Evolutionary conservation across 805 yeast species (phyloP).

Genomic region (Ogataea pini): DNA sequence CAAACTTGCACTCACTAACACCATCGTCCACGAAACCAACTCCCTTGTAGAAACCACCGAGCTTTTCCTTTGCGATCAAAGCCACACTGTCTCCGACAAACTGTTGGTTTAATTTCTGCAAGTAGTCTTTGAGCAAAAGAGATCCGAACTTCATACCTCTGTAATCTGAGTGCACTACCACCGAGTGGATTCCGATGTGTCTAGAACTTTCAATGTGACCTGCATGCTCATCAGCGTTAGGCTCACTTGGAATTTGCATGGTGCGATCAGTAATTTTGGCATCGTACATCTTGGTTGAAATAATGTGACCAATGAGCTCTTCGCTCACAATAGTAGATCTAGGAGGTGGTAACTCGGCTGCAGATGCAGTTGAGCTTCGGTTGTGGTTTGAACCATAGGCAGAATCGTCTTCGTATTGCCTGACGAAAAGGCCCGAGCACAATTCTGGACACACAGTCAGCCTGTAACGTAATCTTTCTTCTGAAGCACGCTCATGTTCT

Average conservation of each 20-base stretch:
- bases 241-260: conserved; percentile 56
- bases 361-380: conserved; percentile 26
- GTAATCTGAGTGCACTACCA: conserved; percentile 75
- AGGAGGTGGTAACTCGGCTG: conserved; percentile 39
- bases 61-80: conserved; percentile 67
- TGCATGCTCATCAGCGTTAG: conserved; percentile 20
- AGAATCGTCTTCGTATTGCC: conserved; percentile 50
- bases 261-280: conserved; percentile 51
- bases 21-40: conserved; percentile 80
- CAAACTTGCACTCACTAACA: conserved; percentile 57
- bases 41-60: conserved; percentile 76
- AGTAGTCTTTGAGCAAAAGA: conserved; percentile 79
- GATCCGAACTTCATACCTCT: conserved; percentile 84
- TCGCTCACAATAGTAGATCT: conserved; percentile 56
- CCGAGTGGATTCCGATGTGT: conserved; percentile 77
- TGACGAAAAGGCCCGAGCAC: conserved; percentile 81
- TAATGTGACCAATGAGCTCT: conserved; percentile 73
- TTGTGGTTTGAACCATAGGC: conserved; percentile 9
- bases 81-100: conserved; percentile 78
- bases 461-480: conserved; percentile 67
- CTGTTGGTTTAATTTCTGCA: conserved; percentile 86
- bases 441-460: conserved; percentile 85
- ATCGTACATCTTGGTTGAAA: conserved; percentile 69
- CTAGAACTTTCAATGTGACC: conserved; percentile 80
- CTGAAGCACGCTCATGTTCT: conserved; percentile 64